Conservation (phyloP, 2,329 filamentous ascomycete species). For the Fusarium irregulare region DNA sequence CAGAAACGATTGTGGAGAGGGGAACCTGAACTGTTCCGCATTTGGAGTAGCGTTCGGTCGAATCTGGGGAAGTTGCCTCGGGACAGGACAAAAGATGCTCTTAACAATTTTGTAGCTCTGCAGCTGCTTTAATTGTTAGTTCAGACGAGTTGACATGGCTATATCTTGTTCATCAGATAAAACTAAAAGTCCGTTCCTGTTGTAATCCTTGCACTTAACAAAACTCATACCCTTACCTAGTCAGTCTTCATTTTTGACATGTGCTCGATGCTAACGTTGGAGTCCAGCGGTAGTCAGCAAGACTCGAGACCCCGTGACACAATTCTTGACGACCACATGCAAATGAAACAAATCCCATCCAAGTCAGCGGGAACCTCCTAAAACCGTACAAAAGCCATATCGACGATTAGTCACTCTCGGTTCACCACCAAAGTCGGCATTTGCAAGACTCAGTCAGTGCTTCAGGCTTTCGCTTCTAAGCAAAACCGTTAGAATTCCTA, state of each 20-base stretch:
- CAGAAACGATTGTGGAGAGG: slow-evolving; percentile 22
- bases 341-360: not conserved
- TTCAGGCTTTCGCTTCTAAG: not conserved
- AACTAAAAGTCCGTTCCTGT: not conserved
- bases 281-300: slow-evolving; percentile 6
- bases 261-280: slow-evolving; percentile 26
- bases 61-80: slow-evolving; percentile 48
- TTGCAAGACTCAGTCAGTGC: not conserved
- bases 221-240: too few species aligned
- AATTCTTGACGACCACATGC: slow-evolving; percentile 18
- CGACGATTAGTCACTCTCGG: not conserved
- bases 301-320: slow-evolving; percentile 29
- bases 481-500: slow-evolving; percentile 2
- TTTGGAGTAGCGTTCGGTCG: slow-evolving; percentile 26
- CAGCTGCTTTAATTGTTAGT: not conserved
- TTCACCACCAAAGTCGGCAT: not conserved
- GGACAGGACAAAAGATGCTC: slow-evolving; percentile 37
- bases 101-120: slow-evolving; percentile 10
- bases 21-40: slow-evolving; percentile 4
- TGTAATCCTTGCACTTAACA: not conserved
- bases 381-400: not conserved
- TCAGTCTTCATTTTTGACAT: slow-evolving; percentile 20
- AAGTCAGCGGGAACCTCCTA: slow-evolving; percentile 3
- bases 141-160: not conserved
- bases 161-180: not conserved